A percentile compares a stretch with the other conserved stretches of the same genome.
Evolutionary conservation across 345 rosid species (phyloP).

Genomic region (Passiflora organensis): DNA sequence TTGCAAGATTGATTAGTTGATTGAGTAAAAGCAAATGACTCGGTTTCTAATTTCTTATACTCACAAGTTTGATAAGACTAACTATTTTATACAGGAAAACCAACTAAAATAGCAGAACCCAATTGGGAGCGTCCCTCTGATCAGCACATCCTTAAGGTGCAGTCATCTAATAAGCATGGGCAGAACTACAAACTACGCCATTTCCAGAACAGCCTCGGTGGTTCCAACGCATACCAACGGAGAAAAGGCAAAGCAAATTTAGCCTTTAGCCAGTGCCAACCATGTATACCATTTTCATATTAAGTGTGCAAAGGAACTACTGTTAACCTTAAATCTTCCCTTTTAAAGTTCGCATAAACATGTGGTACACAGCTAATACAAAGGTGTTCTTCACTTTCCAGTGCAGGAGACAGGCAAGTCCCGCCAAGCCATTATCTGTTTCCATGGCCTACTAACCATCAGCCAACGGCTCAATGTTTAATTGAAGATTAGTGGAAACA

Average conservation of each 20-base stretch:
- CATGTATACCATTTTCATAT: background rate
- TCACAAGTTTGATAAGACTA: slow-evolving; percentile 32
- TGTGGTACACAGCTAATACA: slow-evolving; percentile 18
- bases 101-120: no score
- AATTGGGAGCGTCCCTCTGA: no score
- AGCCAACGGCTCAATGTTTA: background rate
- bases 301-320: no score
- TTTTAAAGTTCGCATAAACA: no score
- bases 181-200: no score
- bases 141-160: background rate
- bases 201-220: no score
- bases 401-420: background rate
- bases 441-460: background rate
- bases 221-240: no score
- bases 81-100: slow-evolving; percentile 25
- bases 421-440: background rate
- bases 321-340: no score
- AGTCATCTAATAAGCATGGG: background rate
- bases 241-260: no score
- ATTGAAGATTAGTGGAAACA: no score
- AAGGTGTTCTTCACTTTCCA: slow-evolving; percentile 17
- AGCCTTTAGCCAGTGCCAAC: slow-evolving; percentile 1
- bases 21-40: slow-evolving; percentile 34
- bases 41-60: slow-evolving; percentile 13
- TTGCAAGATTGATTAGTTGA: slow-evolving; percentile 18